Evolutionary conservation across 192 early-diverging fungal species (phyloP), one percentile per base, ranked within the genome.

Genomic region (Umbelopsis sp.): DNA sequence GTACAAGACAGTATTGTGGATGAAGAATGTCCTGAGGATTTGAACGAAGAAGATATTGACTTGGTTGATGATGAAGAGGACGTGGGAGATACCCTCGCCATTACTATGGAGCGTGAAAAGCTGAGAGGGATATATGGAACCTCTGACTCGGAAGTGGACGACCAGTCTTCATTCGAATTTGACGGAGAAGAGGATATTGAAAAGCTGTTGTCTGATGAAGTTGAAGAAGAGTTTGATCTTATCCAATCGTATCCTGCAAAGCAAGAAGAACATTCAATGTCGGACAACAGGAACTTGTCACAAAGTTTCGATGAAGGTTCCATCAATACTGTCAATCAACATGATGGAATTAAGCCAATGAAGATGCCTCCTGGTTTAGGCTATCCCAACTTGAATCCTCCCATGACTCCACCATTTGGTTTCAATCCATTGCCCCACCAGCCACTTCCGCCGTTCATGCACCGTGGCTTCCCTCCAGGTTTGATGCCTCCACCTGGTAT

Each of bases 401-500:
- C 31, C 5, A 62, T 62, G 56, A 49, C 47, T 49, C 47, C 52
- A 16, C 65, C 65, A 16, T 66, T 66, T 52, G 69, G 62, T 10
- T 66, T 72, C 45, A 70, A 34, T 45, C 54, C 68, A 38, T 41
- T 65, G 32, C 53, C 49, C 45, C 45, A 44, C n/a, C 50, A 70
- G 49, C 34, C 56, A 32, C 71, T 52, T 53, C 74, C 67, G 4
- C 56, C 56, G 12, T 62, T 62, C 32, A 47, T 45, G 32, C 50
- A 59, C 32, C 62, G 24, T 29, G 49, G 44, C 21, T 67, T 68
- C 20, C 77, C 77, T 2, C 77, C 77, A 29, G 73, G 73, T 11
- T 69, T 74, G 29, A 43, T 52, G 25, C 71, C 73, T n/a, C 77
- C 77, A 25, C 72, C 72, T 44, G 77, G 69, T 21, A 74, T 72